Conservation (phyloP, 2,329 filamentous ascomycete species). For the Xylaria sp. region DNA sequence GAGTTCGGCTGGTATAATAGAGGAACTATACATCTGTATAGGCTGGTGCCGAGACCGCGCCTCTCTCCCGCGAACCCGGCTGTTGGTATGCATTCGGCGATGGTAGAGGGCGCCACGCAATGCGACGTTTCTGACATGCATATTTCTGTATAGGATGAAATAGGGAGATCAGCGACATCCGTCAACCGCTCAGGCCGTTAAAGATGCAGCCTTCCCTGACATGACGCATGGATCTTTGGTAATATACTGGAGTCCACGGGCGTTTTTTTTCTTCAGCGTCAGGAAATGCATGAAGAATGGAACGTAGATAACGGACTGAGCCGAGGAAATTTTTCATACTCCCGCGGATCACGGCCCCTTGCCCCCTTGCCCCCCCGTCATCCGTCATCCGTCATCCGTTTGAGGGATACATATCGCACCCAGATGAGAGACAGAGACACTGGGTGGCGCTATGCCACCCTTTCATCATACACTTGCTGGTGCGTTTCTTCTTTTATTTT, state of each 20-base stretch:
- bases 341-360: not conserved
- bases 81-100: conserved; percentile 14
- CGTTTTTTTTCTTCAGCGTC: not conserved
- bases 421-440: conserved; percentile 1
- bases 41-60: not conserved
- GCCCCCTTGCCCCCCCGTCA: not conserved
- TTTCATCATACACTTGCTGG: not conserved
- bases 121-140: conserved; percentile 18
- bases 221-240: conserved; percentile 7
- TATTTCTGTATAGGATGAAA: not conserved
- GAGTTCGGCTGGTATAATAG: not conserved
- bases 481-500: not conserved
- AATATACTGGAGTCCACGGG: conserved; percentile 6
- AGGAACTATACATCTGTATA: not conserved
- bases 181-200: conserved; percentile 8
- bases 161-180: conserved; percentile 8
- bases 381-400: conserved; percentile 1
- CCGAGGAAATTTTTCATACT: not conserved
- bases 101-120: conserved; percentile 3
- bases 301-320: not conserved
- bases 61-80: conserved; percentile 13
- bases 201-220: conserved; percentile 2
- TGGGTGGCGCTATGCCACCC: conserved; percentile 9
- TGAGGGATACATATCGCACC: conserved; percentile 7
- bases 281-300: not conserved